Percentiles rank a stretch among this genome's conserved stretches.
Conservation (phyloP, 2,329 filamentous ascomycete genomes). For the Trichoderma pleuroti region DNA sequence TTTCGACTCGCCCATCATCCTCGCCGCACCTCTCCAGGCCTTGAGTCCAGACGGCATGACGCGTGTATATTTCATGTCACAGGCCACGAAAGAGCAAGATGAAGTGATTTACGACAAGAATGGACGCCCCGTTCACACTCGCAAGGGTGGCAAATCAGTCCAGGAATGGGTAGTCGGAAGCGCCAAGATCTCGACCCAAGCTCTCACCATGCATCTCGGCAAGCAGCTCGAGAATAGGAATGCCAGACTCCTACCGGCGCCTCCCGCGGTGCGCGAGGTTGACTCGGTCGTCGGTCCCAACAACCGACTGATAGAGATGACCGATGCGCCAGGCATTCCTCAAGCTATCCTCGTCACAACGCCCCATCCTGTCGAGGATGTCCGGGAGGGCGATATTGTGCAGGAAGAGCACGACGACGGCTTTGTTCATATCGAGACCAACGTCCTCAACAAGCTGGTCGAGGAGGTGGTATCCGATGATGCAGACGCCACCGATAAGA, state of each 20-base stretch:
- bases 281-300: conserved; percentile 18
- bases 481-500: neutral
- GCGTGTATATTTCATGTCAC: conserved; percentile 18
- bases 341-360: conserved; percentile 6
- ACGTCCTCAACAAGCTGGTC: neutral
- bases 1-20: conserved; percentile 15
- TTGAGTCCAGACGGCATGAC: conserved; percentile 9
- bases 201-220: conserved; percentile 5
- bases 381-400: conserved; percentile 16
- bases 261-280: conserved; percentile 9
- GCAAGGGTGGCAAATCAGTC: neutral
- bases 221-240: conserved; percentile 14
- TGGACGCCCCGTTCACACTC: neutral
- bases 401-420: conserved; percentile 15
- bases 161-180: conserved; percentile 16
- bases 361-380: neutral
- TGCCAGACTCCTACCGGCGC: conserved; percentile 4
- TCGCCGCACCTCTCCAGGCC: conserved; percentile 12
- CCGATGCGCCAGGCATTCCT: conserved; percentile 4
- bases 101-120: neutral
- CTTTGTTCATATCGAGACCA: conserved; percentile 16
- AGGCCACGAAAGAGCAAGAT: neutral
- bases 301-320: conserved; percentile 17
- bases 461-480: neutral
- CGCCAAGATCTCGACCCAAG: conserved; percentile 14